Base-by-base conservation (phyloP, 164 flowering plant species). In the Piper longum region DNA sequence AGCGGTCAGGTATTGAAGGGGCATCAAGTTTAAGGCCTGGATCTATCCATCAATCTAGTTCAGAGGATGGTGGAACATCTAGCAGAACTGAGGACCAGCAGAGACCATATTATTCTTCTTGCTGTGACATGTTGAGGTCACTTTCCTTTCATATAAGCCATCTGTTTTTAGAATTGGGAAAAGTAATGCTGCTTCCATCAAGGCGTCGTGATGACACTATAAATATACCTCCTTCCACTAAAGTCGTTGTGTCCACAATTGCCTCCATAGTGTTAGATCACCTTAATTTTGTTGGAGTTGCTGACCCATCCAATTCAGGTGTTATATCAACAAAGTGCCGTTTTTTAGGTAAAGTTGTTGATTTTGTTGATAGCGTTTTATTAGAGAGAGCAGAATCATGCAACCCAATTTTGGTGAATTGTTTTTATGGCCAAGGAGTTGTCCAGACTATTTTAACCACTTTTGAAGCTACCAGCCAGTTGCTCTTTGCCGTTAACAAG, bases 391-490 rank as follows among this genome's bases (percentile, higher is more conserved):
- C 86, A 4, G 90, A 88, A 5, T 74, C 83, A 56, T 88, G 95
- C 75, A 82, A 83, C 67, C 73, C 92, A 62, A 73, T 81, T 14
- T 78, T 89, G 80, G 77, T 89, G 19, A 91, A 89, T 74, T 84
- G 84, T 64, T 85, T 91, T 44, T 91, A 91, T 81, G 98, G 85
- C 19, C 87, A 86, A 71, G 98, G 92, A 55, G 87, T 92, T 39
- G 88, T 91, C 68, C 87, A 81, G 78, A 96, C 88, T 69, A 80
- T 91, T 40, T 78, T 91, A 40, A 88, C 91, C 18, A 91, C 98
- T 59, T 91, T 88, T 81, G 96, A 85, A 74, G 96, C 96, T 54
- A 91, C 98, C 4, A 87, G 98, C 75, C 95, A 88, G 75, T 76
- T 91, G 78, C 77, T 91, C 51, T 91, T 96, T 96, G 83, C 87